phyloP scores from a whole-genome alignment of 129 eudicot species.

The Flaveria linearis region DNA sequence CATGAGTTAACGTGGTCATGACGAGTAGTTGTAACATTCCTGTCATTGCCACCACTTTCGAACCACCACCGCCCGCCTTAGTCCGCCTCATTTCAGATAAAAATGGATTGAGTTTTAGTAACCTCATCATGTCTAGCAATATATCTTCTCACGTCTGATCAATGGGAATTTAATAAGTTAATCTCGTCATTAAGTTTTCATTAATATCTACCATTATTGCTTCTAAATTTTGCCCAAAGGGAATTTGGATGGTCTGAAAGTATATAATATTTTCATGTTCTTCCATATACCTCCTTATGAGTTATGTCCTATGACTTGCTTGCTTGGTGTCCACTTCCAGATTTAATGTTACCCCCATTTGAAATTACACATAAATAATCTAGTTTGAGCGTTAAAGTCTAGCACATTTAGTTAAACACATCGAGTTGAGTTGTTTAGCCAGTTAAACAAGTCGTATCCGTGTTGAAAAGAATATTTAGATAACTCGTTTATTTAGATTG shows the following conservation, averaged over 20 bases:
- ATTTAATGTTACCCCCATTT: too few species aligned
- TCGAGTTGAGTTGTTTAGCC: too few species aligned
- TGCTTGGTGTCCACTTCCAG: too few species aligned
- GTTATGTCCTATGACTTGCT: too few species aligned
- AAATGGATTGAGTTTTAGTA: conserved; percentile 7
- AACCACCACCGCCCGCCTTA: conserved; percentile 17
- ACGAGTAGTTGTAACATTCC: conserved; percentile 7
- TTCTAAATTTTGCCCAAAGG: conserved; percentile 20
- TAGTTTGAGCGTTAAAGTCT: too few species aligned
- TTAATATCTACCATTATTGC: conserved; percentile 20
- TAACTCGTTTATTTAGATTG: too few species aligned
- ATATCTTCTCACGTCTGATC: conserved; percentile 20
- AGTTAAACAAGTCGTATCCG: too few species aligned
- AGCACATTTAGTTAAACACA: too few species aligned
- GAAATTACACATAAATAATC: too few species aligned
- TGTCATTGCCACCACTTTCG: background rate
- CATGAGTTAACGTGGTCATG: conserved; percentile 11
- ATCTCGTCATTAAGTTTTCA: conserved; percentile 20
- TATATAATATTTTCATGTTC: background rate
- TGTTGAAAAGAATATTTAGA: too few species aligned
- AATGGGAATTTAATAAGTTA: conserved; percentile 12
- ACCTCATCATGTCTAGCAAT: background rate
- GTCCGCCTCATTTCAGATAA: conserved; percentile 6
- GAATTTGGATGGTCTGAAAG: conserved; percentile 28
- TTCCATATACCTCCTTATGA: too few species aligned